Percentiles rank a stretch among this genome's conserved stretches.
Conservation (phyloP, 306 rosid genomes). For the Quercus glauca region DNA sequence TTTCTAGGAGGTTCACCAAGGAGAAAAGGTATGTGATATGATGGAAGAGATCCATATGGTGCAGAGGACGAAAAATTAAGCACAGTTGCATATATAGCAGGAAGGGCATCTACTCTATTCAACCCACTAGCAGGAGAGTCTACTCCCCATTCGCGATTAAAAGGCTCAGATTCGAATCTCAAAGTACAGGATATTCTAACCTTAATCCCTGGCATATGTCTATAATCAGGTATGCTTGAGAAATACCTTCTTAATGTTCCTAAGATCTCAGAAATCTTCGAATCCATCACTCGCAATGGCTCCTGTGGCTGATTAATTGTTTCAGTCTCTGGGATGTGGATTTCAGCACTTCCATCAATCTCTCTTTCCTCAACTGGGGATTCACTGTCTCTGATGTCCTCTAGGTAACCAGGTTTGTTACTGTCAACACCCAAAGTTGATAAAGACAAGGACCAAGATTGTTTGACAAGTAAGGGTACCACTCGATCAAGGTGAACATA, state of each 20-base stretch:
- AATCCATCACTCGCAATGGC: conserved; percentile 83
- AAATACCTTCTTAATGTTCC: conserved; percentile 65
- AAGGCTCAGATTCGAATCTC: conserved; percentile 67
- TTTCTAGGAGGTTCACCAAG: conserved; percentile 69
- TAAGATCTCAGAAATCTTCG: conserved; percentile 81
- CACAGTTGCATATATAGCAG: conserved; percentile 89
- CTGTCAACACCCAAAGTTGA: conserved; percentile 54
- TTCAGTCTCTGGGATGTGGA: conserved; percentile 37
- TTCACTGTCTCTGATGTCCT: conserved; percentile 57
- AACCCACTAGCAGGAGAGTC: conserved; percentile 32
- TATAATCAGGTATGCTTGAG: conserved; percentile 88
- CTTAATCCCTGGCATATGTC: conserved; percentile 77
- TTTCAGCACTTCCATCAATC: conserved; percentile 29
- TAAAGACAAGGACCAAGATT: conserved; percentile 87
- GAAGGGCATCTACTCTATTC: conserved; percentile 61
- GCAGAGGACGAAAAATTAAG: conserved; percentile 83
- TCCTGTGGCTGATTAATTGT: conserved; percentile 48
- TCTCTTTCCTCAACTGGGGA: conserved; percentile 62
- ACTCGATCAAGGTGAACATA: conserved; percentile 76
- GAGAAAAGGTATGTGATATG: conserved; percentile 81
- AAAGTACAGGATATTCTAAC: conserved; percentile 70
- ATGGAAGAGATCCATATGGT: conserved; percentile 73
- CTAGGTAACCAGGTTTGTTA: conserved; percentile 50
- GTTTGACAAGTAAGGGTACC: conserved; percentile 70
- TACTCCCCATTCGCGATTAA: conserved; percentile 58